Percentiles rank a stretch among this genome's conserved stretches.
phyloP scores from a whole-genome alignment of 2,329 filamentous ascomycete genomes.

The Pseudocercospora musae region DNA sequence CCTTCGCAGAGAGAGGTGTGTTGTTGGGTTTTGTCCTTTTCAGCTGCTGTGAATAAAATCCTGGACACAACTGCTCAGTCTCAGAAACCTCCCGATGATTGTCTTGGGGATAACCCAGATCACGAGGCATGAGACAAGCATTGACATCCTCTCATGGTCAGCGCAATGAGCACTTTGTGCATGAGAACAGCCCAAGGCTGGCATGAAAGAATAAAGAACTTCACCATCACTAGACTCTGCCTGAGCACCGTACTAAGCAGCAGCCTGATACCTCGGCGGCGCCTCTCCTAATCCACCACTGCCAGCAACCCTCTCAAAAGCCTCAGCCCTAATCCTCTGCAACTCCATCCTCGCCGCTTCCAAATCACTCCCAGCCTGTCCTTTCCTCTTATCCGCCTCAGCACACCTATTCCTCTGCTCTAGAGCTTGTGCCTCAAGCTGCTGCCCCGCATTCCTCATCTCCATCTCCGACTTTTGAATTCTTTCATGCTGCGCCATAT shows the following conservation, averaged over 20 bases:
- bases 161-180: not conserved
- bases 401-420: constrained; percentile 22
- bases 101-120: not conserved
- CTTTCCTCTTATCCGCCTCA: constrained; percentile 15
- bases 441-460: constrained; percentile 21
- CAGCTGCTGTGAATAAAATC: not conserved
- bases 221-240: not conserved
- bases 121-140: not conserved
- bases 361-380: constrained; percentile 20
- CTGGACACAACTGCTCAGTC: not conserved
- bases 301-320: constrained; percentile 27
- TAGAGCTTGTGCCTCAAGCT: constrained; percentile 22
- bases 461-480: constrained; percentile 27
- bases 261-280: constrained; percentile 10
- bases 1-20: not conserved
- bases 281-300: constrained; percentile 8
- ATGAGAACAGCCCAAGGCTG: not conserved
- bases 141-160: not conserved
- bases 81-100: not conserved
- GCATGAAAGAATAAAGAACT: not conserved
- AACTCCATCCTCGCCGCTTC: constrained; percentile 27
- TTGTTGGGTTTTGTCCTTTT: not conserved
- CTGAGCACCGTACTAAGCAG: not conserved
- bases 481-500: constrained; percentile 26
- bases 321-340: constrained; percentile 32